Percentiles rank a stretch among this genome's conserved stretches.
Conservation (phyloP, 192 early-diverging fungal genomes). For the Rhizophagus clarus region DNA sequence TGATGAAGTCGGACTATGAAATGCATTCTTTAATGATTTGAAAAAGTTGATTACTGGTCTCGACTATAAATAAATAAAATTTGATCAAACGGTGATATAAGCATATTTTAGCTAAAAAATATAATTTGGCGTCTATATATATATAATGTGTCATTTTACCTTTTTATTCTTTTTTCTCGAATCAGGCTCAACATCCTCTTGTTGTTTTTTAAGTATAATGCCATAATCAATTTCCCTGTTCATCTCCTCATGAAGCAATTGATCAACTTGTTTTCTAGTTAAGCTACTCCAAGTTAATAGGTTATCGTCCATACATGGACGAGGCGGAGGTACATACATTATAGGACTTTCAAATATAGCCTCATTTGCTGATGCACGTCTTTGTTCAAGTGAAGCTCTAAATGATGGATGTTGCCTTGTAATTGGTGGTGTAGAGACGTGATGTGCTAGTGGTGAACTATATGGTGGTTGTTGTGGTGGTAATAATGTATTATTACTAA, state of each 20-base stretch:
- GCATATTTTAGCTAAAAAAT: no score
- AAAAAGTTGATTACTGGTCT: slow-evolving; percentile 29
- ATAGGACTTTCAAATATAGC: slow-evolving; percentile 27
- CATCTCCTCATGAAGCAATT: slow-evolving; percentile 32
- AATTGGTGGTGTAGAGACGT: slow-evolving; percentile 6
- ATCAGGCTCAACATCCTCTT: slow-evolving; percentile 6
- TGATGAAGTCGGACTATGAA: slow-evolving; percentile 31
- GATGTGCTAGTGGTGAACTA: slow-evolving; percentile 22
- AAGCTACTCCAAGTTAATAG: slow-evolving; percentile 16
- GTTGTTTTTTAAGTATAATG: slow-evolving; percentile 25
- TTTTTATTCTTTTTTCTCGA: slow-evolving; percentile 22
- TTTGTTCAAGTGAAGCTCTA: slow-evolving; percentile 7
- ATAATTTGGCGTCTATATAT: no score
- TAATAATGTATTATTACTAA: neutral
- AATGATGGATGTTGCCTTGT: neutral
- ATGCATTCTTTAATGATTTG: slow-evolving; percentile 31
- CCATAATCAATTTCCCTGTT: slow-evolving; percentile 36
- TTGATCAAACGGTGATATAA: no score
- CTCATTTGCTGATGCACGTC: slow-evolving; percentile 33
- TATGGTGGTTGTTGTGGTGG: neutral
- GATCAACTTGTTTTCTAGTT: slow-evolving; percentile 33
- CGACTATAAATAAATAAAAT: slow-evolving; percentile 10
- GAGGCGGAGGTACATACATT: slow-evolving; percentile 14
- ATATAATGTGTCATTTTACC: slow-evolving; percentile 13
- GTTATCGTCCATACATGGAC: slow-evolving; percentile 31